A percentile compares a stretch with the other conserved stretches of the same genome.
These are phyloP conservation scores for Claviceps sp. DNA, from an alignment of 2,329 filamentous ascomycete genomes.

Conservation along the genomic window DNA sequence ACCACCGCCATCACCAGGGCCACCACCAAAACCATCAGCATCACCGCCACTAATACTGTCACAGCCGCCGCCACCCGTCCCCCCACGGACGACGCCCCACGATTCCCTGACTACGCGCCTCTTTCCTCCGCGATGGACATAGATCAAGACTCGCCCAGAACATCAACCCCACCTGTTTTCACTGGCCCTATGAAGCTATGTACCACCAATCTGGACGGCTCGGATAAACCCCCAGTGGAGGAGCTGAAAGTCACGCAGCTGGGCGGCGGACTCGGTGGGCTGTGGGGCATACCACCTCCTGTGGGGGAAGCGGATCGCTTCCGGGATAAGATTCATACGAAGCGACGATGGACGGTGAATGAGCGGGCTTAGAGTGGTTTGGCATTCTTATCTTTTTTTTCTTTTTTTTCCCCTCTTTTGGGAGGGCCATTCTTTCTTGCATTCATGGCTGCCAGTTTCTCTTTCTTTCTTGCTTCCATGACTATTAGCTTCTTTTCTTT, in stretches of 20 bases:
- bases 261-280: conserved; percentile 26
- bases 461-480: background rate
- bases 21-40: background rate
- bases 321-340: conserved; percentile 31
- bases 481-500: background rate
- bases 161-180: conserved; percentile 16
- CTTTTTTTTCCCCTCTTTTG: background rate
- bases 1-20: background rate
- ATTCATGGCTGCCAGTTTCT: background rate
- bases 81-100: conserved; percentile 6
- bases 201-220: conserved; percentile 17
- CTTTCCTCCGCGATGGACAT: conserved; percentile 4
- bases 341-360: conserved; percentile 43
- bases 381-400: background rate
- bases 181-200: conserved; percentile 23
- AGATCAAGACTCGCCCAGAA: background rate
- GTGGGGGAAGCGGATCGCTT: conserved; percentile 31
- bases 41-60: background rate
- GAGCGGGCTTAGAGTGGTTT: conserved; percentile 22
- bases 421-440: too few relatives aligned
- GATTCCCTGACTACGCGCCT: background rate
- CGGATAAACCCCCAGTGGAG: conserved; percentile 16
- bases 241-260: conserved; percentile 21
- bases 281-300: conserved; percentile 30
- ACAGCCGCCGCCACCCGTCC: background rate